Percentiles rank a stretch among this genome's conserved stretches.
Conservation (phyloP, 1,284 basidiomycete species). For the Ganoderma lucidum region DNA sequence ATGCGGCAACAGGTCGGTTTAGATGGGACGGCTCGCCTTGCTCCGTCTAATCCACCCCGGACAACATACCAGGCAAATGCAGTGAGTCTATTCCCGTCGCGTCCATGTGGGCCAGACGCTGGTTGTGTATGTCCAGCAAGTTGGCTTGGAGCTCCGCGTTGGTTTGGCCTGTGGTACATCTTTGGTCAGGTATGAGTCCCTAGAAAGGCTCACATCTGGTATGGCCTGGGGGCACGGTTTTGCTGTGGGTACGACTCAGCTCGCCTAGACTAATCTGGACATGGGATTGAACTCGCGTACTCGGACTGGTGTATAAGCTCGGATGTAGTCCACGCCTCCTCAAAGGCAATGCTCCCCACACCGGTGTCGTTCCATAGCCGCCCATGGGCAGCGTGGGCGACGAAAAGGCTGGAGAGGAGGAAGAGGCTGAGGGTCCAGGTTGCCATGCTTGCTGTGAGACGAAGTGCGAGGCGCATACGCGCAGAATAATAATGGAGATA, state of each 20-base stretch:
- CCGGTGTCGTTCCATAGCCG: conserved; percentile 9
- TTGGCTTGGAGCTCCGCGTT: conserved; percentile 7
- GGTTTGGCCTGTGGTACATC: neutral
- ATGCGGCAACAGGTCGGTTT: too few species aligned
- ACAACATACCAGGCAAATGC: too few species aligned
- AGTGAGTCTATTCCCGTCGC: conserved; percentile 6
- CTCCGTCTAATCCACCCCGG: too few species aligned
- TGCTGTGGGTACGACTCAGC: conserved; percentile 2
- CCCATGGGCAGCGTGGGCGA: neutral
- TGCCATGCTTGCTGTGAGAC: conserved; percentile 4
- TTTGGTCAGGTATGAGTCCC: neutral
- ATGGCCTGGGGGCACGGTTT: neutral
- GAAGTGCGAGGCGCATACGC: neutral
- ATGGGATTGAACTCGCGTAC: neutral
- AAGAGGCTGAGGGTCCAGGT: neutral
- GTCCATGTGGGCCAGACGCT: conserved; percentile 6
- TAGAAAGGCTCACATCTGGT: neutral
- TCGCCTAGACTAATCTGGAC: neutral
- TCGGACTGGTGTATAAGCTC: conserved; percentile 12
- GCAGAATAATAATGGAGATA: too few species aligned
- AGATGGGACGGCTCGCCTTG: too few species aligned
- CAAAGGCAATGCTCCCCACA: conserved; percentile 8
- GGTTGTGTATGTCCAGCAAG: conserved; percentile 10
- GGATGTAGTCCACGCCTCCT: conserved; percentile 6
- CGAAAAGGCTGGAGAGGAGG: conserved; percentile 1